Conservation (phyloP, 2,329 filamentous ascomycete genomes). For the Achaetomium macrosporum region DNA sequence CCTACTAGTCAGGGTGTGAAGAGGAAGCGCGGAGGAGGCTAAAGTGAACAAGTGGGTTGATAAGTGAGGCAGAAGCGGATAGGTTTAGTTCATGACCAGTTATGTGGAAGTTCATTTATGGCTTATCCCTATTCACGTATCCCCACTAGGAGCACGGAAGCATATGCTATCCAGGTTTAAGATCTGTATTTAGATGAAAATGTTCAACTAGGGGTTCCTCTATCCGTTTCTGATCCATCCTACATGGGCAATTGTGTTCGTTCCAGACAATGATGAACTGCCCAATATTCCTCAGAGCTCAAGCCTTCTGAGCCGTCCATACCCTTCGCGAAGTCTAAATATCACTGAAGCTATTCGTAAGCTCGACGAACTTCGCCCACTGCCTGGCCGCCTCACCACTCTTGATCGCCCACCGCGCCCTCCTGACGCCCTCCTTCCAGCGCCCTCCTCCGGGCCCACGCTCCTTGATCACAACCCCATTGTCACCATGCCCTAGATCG, state of each 20-base stretch:
- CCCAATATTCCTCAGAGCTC: too few relatives aligned
- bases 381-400: constrained; percentile 81
- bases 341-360: constrained; percentile 53
- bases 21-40: too few relatives aligned
- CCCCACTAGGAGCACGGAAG: background rate
- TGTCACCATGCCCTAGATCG: constrained; percentile 72
- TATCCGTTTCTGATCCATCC: background rate
- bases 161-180: background rate
- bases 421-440: constrained; percentile 91
- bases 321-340: background rate
- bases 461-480: constrained; percentile 74
- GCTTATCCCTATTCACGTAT: background rate
- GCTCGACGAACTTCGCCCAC: constrained; percentile 77
- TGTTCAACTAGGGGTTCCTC: background rate
- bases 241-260: too few relatives aligned
- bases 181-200: background rate
- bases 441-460: constrained; percentile 77
- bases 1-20: too few relatives aligned
- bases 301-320: too few relatives aligned
- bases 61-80: too few relatives aligned
- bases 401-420: constrained; percentile 80
- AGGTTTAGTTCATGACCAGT: too few relatives aligned
- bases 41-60: too few relatives aligned
- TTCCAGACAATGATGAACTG: too few relatives aligned
- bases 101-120: background rate